A percentile compares a stretch with the other conserved stretches of the same genome.
Evolutionary conservation across 345 rosid genomes (phyloP).

Genomic region (Sisymbrium altissimum): DNA sequence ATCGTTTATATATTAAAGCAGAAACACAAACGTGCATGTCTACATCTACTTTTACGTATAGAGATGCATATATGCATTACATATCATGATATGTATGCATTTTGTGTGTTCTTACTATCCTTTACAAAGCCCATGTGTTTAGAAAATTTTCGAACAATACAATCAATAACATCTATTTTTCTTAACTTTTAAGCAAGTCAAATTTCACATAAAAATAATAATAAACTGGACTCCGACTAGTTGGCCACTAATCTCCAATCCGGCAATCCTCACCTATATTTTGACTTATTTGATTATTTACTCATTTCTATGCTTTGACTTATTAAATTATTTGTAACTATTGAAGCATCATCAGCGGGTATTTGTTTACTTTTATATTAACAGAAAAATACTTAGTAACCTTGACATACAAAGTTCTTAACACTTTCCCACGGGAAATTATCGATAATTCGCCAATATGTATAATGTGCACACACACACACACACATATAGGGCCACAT

Average conservation of each 20-base stretch:
- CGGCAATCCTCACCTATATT: neutral
- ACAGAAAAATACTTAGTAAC: neutral
- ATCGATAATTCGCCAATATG: neutral
- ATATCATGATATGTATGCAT: slow-evolving; percentile 11
- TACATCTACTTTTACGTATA: neutral
- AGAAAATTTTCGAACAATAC: neutral
- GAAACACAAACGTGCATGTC: neutral
- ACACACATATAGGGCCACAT: neutral
- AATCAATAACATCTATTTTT: neutral
- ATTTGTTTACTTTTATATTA: neutral
- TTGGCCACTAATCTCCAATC: neutral
- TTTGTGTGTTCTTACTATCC: neutral
- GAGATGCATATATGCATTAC: too few relatives aligned
- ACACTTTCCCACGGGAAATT: neutral
- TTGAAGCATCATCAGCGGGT: neutral
- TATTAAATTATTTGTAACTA: neutral
- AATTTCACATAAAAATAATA: neutral
- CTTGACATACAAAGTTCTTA: neutral
- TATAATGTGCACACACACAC: neutral
- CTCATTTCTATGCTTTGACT: neutral
- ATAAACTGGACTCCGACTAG: slow-evolving; percentile 1
- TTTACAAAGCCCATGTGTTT: neutral
- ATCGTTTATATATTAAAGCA: neutral
- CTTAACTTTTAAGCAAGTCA: neutral
- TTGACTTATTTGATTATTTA: neutral